Base-by-base conservation (phyloP, 352 stramenopile species). In the Elongisporangium undulatum region DNA sequence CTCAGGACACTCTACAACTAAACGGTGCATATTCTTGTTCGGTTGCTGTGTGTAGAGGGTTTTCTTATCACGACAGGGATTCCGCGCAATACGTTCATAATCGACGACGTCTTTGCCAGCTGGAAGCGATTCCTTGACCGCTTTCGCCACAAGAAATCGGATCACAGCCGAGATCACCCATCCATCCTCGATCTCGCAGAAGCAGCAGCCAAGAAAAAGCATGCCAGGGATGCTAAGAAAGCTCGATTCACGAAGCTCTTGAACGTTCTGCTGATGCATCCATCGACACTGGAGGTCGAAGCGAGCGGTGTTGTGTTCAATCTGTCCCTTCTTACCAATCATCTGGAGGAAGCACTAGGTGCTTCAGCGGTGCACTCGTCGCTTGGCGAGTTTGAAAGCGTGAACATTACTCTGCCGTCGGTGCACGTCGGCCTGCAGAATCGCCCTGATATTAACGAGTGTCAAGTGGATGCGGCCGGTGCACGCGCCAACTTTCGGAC, bases 231-330 rank as follows among this genome's bases (percentile, higher is more conserved):
- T 2, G 50, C 67, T 10, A 72, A 70, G 54, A 67, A 62, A 29
- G 69, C 66, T 3, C 70, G 71, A 29, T 51, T 70, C n/a, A 68
- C 72, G 22, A 79, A 73, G 48, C 66, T 91, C 16, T 29, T 91
- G n/a, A 70, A 85, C 45, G 75, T 69, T 24, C 51, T 89, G n/a
- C 50, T 89, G 56, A 62, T 85, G 17, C 71, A 77, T 39, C 69
- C 77, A 6, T 77, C 79, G 4, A 76, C 64, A 24, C 71, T 91
- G 51, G 82, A 88, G 26, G 41, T 88, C 1, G 68, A 82, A 38
- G 45, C 79, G 8, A 69, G 66, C 8, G 66, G 67, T 23, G 56
- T 91, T 10, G 72, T 86, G 38, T 50, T 89, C 20, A 71, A 72
- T 13, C 45, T 86, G 1, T 75, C 75, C 9, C 53, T 84, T 8